phyloP scores from a whole-genome alignment of 331 rosid species.

The Quercus tomentella region DNA sequence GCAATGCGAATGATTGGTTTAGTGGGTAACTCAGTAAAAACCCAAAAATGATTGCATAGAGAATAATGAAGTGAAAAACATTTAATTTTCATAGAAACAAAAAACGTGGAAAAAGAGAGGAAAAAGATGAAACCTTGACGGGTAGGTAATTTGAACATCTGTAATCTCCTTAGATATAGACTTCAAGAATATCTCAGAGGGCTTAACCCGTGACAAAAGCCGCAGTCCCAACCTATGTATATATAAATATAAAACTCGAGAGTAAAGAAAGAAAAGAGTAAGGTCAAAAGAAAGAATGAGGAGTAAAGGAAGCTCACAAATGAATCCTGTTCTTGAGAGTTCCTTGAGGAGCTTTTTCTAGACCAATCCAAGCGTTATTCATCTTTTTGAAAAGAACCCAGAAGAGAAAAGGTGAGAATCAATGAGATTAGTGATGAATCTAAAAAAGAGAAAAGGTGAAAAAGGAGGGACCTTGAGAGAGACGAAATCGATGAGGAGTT shows the following conservation, averaged over 20 bases:
- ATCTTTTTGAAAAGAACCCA: constrained; percentile 38
- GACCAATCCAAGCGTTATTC: constrained; percentile 71
- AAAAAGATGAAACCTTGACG: constrained; percentile 57
- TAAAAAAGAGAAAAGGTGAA: not conserved
- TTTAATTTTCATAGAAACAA: not conserved
- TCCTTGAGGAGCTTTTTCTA: constrained; percentile 72
- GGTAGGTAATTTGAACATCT: constrained; percentile 71
- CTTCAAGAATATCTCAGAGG: constrained; percentile 83
- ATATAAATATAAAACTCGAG: not conserved
- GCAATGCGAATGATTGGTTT: not conserved
- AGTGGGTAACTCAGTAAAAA: constrained; percentile 3
- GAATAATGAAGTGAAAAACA: not conserved
- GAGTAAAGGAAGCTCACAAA: constrained; percentile 40
- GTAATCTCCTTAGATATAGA: constrained; percentile 74
- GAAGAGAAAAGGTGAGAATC: not conserved
- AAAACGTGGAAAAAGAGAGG: not conserved
- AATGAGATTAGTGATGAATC: not conserved
- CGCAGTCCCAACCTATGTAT: constrained; percentile 64
- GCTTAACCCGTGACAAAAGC: constrained; percentile 81
- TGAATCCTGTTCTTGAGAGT: constrained; percentile 69
- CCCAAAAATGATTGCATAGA: not conserved
- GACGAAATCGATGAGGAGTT: constrained; percentile 53
- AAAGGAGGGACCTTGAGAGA: constrained; percentile 53
- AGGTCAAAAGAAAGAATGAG: not conserved
- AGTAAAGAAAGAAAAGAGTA: not conserved